phyloP scores from a whole-genome alignment of 768 basidiomycete species.

The Coprinellus micaceus region DNA sequence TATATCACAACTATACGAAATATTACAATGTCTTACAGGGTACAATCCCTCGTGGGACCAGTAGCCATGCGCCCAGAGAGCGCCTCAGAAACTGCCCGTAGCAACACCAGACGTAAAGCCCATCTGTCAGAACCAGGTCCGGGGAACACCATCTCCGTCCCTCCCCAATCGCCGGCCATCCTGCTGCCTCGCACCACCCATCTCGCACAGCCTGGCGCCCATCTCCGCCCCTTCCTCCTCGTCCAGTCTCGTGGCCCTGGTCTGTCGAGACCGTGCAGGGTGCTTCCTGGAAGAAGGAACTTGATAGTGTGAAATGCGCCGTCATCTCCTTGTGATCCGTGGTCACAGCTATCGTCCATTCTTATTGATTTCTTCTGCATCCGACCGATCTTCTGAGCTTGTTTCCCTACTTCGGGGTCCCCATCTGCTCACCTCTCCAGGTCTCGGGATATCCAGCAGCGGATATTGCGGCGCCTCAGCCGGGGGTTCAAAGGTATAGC shows the following conservation, averaged over 20 bases:
- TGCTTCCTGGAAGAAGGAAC: background rate
- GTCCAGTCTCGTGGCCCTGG: too few relatives aligned
- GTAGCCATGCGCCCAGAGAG: conserved; percentile 47
- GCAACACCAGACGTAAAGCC: conserved; percentile 52
- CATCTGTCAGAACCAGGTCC: conserved; percentile 37
- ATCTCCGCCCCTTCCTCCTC: too few relatives aligned
- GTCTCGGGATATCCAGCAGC: conserved; percentile 12
- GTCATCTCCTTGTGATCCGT: conserved; percentile 24
- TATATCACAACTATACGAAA: conserved; percentile 8
- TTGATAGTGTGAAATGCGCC: conserved; percentile 12
- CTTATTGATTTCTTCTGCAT: conserved; percentile 28
- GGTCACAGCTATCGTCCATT: conserved; percentile 15
- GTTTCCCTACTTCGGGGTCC: conserved; percentile 27
- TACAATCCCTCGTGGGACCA: conserved; percentile 41
- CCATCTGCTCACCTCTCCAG: conserved; percentile 15
- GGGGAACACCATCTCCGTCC: conserved; percentile 31
- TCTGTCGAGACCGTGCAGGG: too few relatives aligned
- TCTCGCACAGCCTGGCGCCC: background rate
- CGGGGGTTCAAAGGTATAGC: conserved; percentile 27
- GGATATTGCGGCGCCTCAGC: conserved; percentile 11
- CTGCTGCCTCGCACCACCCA: background rate
- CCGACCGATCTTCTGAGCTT: conserved; percentile 33
- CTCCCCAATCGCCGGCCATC: background rate
- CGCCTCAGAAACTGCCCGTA: conserved; percentile 37
- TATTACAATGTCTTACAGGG: conserved; percentile 23